Percentiles rank a stretch among this genome's conserved stretches.
Evolutionary conservation across 495 filamentous ascomycete genomes (phyloP).

Genomic region (Neurospora sp.): DNA sequence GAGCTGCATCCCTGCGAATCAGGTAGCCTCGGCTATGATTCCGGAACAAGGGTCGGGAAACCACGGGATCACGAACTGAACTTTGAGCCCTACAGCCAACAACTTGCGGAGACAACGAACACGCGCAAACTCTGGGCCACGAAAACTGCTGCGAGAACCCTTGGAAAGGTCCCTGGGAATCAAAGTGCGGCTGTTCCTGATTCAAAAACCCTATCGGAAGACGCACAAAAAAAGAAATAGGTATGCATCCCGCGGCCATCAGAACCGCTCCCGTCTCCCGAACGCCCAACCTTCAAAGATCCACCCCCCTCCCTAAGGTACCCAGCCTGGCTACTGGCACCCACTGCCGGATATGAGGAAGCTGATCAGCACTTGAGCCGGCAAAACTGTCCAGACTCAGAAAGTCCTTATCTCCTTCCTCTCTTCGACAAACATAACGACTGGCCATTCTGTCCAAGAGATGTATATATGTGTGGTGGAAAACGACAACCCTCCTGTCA

Average conservation of each 20-base stretch:
- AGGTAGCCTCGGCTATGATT: neutral
- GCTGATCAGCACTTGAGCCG: neutral
- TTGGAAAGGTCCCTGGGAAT: neutral
- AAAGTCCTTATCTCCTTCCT: neutral
- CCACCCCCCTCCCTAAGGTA: neutral
- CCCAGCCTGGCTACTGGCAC: neutral
- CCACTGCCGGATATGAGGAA: neutral
- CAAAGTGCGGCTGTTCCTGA: neutral
- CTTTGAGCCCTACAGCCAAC: neutral
- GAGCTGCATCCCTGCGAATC: neutral
- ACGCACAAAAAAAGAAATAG: neutral
- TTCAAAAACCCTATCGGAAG: neutral
- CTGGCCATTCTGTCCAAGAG: neutral
- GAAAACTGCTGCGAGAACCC: neutral
- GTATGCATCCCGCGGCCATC: neutral
- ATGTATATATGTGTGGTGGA: neutral
- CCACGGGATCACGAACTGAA: neutral
- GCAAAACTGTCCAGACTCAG: neutral
- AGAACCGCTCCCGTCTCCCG: neutral
- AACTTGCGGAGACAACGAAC: neutral
- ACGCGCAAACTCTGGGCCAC: neutral
- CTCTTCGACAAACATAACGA: neutral
- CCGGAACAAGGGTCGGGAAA: conserved; percentile 3
- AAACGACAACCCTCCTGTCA: neutral
- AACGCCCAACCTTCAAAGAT: neutral